Percentiles rank a stretch among this genome's conserved stretches.
Conservation (phyloP, 2,329 filamentous ascomycete genomes). For the Hypoxylon sp. region DNA sequence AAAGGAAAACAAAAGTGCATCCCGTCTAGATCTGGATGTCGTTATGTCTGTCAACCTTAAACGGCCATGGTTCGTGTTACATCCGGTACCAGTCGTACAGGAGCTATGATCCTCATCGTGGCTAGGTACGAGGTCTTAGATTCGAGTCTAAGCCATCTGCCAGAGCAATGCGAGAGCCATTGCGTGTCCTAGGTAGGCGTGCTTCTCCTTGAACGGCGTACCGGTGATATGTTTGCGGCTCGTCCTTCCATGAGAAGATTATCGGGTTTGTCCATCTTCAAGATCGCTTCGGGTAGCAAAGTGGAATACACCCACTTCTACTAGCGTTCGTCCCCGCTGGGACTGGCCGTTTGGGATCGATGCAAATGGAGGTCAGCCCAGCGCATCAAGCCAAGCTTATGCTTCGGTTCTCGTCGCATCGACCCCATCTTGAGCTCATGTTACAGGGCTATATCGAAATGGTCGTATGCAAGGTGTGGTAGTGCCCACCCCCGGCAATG, state of each 20-base stretch:
- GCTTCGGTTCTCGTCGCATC: conserved; percentile 56
- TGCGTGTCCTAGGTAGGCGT: not conserved
- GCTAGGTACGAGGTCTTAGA: conserved; percentile 3
- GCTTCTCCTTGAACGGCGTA: not conserved
- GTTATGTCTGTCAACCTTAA: conserved; percentile 29
- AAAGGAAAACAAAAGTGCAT: conserved; percentile 47
- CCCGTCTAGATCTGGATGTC: conserved; percentile 43
- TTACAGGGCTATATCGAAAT: conserved; percentile 60
- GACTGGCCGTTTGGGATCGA: conserved; percentile 50
- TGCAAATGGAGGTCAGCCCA: conserved; percentile 51
- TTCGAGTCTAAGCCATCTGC: not conserved
- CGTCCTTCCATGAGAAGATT: not conserved
- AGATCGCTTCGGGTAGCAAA: conserved; percentile 18
- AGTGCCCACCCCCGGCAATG: conserved; percentile 54
- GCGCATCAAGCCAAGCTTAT: conserved; percentile 56
- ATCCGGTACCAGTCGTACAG: conserved; percentile 12
- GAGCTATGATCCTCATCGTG: conserved; percentile 3
- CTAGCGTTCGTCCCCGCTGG: conserved; percentile 37
- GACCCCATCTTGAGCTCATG: conserved; percentile 56
- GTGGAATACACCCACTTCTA: conserved; percentile 36
- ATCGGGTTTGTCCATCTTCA: conserved; percentile 22
- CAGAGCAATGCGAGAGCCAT: conserved; percentile 4
- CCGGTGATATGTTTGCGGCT: conserved; percentile 8
- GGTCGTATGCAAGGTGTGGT: conserved; percentile 52
- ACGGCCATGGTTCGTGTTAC: conserved; percentile 22